phyloP scores from a whole-genome alignment of 768 basidiomycete species.

The Collybia mongolica region DNA sequence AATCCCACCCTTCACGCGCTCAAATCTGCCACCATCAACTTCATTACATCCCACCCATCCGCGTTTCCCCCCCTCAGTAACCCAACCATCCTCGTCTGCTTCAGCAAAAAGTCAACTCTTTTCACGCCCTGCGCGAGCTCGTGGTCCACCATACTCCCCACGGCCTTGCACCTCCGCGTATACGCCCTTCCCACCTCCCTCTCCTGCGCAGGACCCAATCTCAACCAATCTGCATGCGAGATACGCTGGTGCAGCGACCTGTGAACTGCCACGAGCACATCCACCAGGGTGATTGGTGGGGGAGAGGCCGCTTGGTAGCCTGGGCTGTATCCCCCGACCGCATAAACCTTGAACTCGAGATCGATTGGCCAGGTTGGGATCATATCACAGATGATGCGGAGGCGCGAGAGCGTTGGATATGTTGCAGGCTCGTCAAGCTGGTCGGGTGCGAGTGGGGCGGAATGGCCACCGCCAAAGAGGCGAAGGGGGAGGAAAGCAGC shows the following conservation, averaged over 20 bases:
- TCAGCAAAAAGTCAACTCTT: conserved; percentile 57
- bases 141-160: conserved; percentile 26
- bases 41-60: conserved; percentile 35
- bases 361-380: conserved; percentile 63
- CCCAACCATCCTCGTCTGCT: conserved; percentile 47
- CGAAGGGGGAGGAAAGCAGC: conserved; percentile 44
- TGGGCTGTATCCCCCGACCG: conserved; percentile 17
- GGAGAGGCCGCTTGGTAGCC: no score
- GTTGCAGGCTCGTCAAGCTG: conserved; percentile 55
- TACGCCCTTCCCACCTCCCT: conserved; percentile 34
- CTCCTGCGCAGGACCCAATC: conserved; percentile 27
- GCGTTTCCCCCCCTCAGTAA: conserved; percentile 35
- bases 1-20: background rate
- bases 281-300: conserved; percentile 53
- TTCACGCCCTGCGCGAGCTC: conserved; percentile 53
- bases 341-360: conserved; percentile 34
- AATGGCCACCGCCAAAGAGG: conserved; percentile 36
- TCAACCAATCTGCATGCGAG: conserved; percentile 37
- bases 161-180: conserved; percentile 32
- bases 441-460: conserved; percentile 34
- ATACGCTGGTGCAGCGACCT: conserved; percentile 42
- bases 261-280: conserved; percentile 55
- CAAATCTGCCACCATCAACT: conserved; percentile 18
- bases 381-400: conserved; percentile 55
- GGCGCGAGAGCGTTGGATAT: conserved; percentile 48